Percentiles rank a stretch among this genome's conserved stretches.
Evolutionary conservation across 2,329 filamentous ascomycete genomes (phyloP).

Genomic region (Xylaria multiplex): DNA sequence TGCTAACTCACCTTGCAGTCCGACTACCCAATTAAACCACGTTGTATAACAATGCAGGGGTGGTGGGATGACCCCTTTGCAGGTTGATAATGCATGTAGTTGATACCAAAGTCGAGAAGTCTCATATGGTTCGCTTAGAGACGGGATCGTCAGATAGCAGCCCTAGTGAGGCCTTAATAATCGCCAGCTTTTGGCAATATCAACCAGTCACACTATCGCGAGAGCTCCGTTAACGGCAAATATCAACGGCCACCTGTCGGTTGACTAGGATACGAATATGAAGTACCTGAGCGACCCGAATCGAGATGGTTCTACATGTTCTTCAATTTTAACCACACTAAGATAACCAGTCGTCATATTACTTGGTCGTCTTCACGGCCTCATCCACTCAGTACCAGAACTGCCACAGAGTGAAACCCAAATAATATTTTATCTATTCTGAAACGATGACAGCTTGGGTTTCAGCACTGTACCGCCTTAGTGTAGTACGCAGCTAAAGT

Average conservation of each 20-base stretch:
- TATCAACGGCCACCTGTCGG: not conserved
- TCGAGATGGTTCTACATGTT: not conserved
- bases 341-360: not conserved
- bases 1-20: conserved; percentile 17
- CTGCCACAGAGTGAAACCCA: too few species aligned
- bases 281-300: not conserved
- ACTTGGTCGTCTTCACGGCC: not conserved
- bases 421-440: too few species aligned
- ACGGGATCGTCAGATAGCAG: not conserved
- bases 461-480: too few species aligned
- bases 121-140: not conserved
- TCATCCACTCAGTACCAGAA: not conserved
- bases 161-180: not conserved
- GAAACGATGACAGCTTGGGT: too few species aligned
- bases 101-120: not conserved
- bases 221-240: conserved; percentile 2
- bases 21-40: conserved; percentile 6
- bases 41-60: not conserved
- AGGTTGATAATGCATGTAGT: conserved; percentile 10
- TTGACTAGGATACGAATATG: not conserved
- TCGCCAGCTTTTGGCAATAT: not conserved
- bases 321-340: not conserved
- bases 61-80: conserved; percentile 11
- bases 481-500: too few species aligned
- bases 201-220: not conserved